A percentile compares a stretch with the other conserved stretches of the same genome.
Conservation (phyloP, 192 early-diverging fungal genomes). For the Dissophora globulifera region DNA sequence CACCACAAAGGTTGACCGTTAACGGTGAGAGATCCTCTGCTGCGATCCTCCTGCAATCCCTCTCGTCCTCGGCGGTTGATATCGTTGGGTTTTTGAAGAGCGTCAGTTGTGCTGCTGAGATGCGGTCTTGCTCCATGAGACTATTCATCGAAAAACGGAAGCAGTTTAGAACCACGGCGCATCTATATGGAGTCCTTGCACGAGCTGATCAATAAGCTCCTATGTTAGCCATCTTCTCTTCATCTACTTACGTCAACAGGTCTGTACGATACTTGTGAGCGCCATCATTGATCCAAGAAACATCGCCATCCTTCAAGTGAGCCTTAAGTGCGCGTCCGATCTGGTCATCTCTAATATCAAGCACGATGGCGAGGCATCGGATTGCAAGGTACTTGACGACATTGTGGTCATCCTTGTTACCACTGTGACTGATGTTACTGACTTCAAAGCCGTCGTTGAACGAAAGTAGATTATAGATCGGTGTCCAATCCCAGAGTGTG, state of each 20-base stretch:
- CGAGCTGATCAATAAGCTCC: neutral
- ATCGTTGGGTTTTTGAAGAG: constrained; percentile 56
- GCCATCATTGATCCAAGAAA: too few species aligned
- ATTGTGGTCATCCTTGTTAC: too few species aligned
- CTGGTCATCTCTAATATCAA: constrained; percentile 61
- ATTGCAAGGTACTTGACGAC: constrained; percentile 57
- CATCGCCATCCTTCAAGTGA: constrained; percentile 19
- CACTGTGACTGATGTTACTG: too few species aligned
- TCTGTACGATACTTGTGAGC: constrained; percentile 37
- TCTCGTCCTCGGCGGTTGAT: neutral
- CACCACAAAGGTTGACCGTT: constrained; percentile 74
- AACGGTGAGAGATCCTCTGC: constrained; percentile 60
- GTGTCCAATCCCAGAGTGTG: constrained; percentile 66
- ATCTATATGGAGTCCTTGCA: too few species aligned
- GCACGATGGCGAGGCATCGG: constrained; percentile 58
- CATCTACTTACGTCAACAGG: constrained; percentile 47
- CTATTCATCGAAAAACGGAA: too few species aligned
- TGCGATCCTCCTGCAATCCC: constrained; percentile 7
- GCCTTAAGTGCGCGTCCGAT: constrained; percentile 33
- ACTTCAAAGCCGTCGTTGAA: constrained; percentile 56
- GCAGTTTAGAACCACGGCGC: too few species aligned
- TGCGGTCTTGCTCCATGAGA: constrained; percentile 59
- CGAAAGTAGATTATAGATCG: constrained; percentile 57
- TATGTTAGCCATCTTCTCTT: neutral
- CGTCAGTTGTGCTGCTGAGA: constrained; percentile 56